Base-by-base conservation (phyloP, 768 basidiomycete species). In the Panellus pusillus region DNA sequence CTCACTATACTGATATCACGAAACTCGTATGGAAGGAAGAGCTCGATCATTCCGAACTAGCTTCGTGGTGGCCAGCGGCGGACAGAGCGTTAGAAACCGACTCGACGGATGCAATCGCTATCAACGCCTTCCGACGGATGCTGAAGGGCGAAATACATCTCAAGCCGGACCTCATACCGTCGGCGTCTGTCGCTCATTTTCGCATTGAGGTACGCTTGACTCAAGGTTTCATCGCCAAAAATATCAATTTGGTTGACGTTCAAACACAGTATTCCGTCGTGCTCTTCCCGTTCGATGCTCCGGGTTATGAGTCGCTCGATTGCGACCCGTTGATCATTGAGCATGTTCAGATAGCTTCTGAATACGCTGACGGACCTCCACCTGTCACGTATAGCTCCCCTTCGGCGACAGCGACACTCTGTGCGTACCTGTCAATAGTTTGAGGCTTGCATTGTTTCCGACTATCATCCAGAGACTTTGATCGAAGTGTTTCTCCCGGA, bases 61-160 rank as follows among this genome's bases (percentile, higher is more conserved):
- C 71, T 18, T 44, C 65, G 6, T 74, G 73, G 72, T 71, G 72
- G 72, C 64, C 63, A 24, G 62, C 62, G 14, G 57, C 55, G 20
- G 63, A 57, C 37, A 48, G 43, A 27, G 55, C 44, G 15, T 37
- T 44, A 19, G 51, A 31, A 27, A 48, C 17, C 3, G 57, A 50
- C 39, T 57, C 51, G 20, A 54, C 51, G 13, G 52, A 48, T 20
- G 38, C 54, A 41, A 14, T 60, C 11, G 51, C 38, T 17, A 40
- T 36, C 43, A 43, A 32, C 19, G 35, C 36, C 20, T 42, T 43
- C 14, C 44, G 47, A 31, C 51, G 64, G 19, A 61, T 58, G 44
- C 44, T 76, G 38, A 65, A 66, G 49, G 74, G 75, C 1, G 75
- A 76, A 58, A 58, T 77, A 24, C 71, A 72, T 35, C 62, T 78